Percentiles rank a stretch among this genome's conserved stretches.
These are phyloP conservation scores for Tylopilus sp. DNA, from an alignment of 1,284 basidiomycete species.

Conservation along the genomic window DNA sequence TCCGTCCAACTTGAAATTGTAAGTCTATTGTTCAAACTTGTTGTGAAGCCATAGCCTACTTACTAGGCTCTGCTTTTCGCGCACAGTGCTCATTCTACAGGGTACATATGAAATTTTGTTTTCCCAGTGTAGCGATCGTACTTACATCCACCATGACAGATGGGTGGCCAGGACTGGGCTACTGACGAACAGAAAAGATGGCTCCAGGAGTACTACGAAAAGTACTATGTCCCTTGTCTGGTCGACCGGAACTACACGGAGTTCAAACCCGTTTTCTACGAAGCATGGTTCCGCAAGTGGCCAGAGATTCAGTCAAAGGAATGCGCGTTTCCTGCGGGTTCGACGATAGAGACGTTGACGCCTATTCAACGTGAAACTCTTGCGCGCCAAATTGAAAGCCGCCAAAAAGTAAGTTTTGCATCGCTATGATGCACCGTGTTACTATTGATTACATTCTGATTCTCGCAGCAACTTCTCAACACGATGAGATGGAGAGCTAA, in stretches of 20 bases:
- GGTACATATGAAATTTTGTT: too few species aligned
- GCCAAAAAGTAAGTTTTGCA: neutral
- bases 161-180: slow-evolving; percentile 8
- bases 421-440: neutral
- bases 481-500: neutral
- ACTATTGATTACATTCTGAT: too few species aligned
- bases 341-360: neutral
- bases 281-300: slow-evolving; percentile 2
- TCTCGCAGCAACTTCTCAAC: neutral
- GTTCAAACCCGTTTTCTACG: slow-evolving; percentile 1
- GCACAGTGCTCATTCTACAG: too few species aligned
- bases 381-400: neutral
- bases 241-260: neutral
- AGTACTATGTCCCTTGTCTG: neutral
- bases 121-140: too few species aligned
- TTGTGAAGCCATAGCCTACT: too few species aligned
- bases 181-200: slow-evolving; percentile 3
- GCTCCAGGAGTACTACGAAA: neutral
- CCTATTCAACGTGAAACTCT: neutral
- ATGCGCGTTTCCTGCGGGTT: neutral
- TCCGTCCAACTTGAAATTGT: too few species aligned
- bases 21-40: too few species aligned
- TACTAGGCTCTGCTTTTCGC: too few species aligned
- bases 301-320: slow-evolving; percentile 2
- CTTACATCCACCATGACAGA: too few species aligned